phyloP scores from a whole-genome alignment of 768 basidiomycete species.

The Phaeotremella fagi region DNA sequence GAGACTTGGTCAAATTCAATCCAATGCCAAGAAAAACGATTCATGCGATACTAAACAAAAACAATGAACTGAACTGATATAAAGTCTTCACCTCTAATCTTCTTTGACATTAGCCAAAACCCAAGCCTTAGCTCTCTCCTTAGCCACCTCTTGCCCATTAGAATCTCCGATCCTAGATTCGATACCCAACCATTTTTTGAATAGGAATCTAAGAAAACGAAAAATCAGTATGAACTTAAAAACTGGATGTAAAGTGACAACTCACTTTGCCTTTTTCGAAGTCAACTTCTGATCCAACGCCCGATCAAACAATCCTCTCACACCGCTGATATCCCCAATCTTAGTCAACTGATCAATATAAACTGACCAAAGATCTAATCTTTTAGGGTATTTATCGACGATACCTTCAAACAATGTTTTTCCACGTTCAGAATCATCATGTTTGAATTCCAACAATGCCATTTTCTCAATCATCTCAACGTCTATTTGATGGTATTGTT shows the following conservation, averaged over 20 bases:
- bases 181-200: slow-evolving; percentile 94
- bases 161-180: slow-evolving; percentile 84
- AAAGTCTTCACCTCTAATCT: slow-evolving; percentile 3
- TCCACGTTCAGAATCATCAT: slow-evolving; percentile 89
- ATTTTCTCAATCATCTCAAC: slow-evolving; percentile 93
- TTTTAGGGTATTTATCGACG: slow-evolving; percentile 88
- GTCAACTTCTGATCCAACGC: slow-evolving; percentile 81
- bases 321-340: slow-evolving; percentile 69
- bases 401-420: slow-evolving; percentile 96
- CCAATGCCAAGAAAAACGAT: too few species aligned
- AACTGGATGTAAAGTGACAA: background rate
- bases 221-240: slow-evolving; percentile 17
- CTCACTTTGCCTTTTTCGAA: slow-evolving; percentile 89
- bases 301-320: slow-evolving; percentile 83
- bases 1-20: too few species aligned
- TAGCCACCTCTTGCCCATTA: slow-evolving; percentile 71
- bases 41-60: background rate
- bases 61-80: background rate
- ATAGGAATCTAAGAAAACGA: slow-evolving; percentile 63
- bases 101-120: slow-evolving; percentile 35
- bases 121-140: slow-evolving; percentile 88
- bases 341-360: slow-evolving; percentile 95
- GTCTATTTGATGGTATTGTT: slow-evolving; percentile 54
- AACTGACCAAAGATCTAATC: slow-evolving; percentile 90
- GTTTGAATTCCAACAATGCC: slow-evolving; percentile 89